Base-by-base conservation (phyloP, 2,329 filamentous ascomycete species). In the Fusarium concolor region DNA sequence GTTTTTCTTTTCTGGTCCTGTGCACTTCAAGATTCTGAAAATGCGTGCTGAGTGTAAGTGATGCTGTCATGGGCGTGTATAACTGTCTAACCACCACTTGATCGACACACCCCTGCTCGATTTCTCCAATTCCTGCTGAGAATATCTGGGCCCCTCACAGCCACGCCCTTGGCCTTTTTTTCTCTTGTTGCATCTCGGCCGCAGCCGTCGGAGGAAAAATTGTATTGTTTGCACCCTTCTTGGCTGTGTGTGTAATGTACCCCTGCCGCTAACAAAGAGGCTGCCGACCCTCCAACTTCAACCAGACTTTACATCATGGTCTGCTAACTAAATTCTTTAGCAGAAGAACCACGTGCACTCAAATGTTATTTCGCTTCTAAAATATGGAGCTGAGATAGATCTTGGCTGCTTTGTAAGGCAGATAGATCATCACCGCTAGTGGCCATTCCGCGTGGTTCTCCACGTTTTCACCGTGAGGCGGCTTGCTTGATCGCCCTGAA, bases 121-220 rank as follows among this genome's bases (percentile, higher is more conserved):
- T 38, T 62, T 70, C 62, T 69, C 67, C 67, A 69, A 69, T 52
- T 52, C 20, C 26, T 53, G 29, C 7, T 14, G 20, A 50, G 22
- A 3, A 8, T 18, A 31, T 29, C 28, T 10, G 28, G 5, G 39
- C 65, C 61, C 67, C 52, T 64, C 62, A 60, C 41, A 41, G 46
- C 41, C 37, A 52, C 55, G 60, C 28, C 39, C 61, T 43, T 51
- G 35, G 50, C 45, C 26, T 26, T 18, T 44, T 41, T 45, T 14
- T 29, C 31, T 38, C 35, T 50, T 53, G 54, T 65, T 54, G 52
- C 37, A 69, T 70, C 55, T 69, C 67, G 67, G 67, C 54, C 54
- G 62, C 42, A 67, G 67, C 67, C 67, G 67, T 70, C 58, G 62
- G 67, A 64, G 35, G 33, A 41, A 46, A 53, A 44, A 22, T 41